Conservation (phyloP, 305 asterid genomes). For the Fraxinus ornus region DNA sequence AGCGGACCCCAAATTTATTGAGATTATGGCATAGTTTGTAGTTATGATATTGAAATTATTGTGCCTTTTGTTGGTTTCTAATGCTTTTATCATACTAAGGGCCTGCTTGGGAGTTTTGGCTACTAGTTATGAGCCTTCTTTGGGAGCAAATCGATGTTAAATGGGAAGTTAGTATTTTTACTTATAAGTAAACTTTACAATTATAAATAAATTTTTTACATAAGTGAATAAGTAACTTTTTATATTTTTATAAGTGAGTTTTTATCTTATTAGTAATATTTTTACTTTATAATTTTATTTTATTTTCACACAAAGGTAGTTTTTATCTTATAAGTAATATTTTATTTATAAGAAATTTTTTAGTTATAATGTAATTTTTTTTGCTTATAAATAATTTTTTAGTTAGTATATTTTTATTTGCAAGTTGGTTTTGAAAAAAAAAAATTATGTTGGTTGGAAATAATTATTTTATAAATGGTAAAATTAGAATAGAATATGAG, state of each 20-base stretch:
- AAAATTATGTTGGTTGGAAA: neutral
- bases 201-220: neutral
- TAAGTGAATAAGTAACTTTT: neutral
- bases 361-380: too few species aligned
- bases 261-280: neutral
- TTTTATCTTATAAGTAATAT: neutral
- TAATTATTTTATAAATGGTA: neutral
- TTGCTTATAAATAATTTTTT: too few species aligned
- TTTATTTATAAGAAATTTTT: too few species aligned
- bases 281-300: neutral
- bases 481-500: neutral
- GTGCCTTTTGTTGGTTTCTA: neutral
- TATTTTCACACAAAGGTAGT: neutral
- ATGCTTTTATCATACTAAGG: neutral
- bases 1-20: neutral
- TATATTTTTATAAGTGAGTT: neutral
- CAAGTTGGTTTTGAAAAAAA: neutral
- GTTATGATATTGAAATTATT: neutral
- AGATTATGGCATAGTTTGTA: neutral
- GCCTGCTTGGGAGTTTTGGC: neutral
- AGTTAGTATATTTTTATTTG: neutral
- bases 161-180: neutral
- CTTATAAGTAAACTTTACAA: neutral
- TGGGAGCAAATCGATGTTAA: neutral
- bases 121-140: neutral